Percentiles rank a stretch among this genome's conserved stretches.
Evolutionary conservation across 1,284 basidiomycete genomes (phyloP).

Genomic region (Ustilago cynodontis): DNA sequence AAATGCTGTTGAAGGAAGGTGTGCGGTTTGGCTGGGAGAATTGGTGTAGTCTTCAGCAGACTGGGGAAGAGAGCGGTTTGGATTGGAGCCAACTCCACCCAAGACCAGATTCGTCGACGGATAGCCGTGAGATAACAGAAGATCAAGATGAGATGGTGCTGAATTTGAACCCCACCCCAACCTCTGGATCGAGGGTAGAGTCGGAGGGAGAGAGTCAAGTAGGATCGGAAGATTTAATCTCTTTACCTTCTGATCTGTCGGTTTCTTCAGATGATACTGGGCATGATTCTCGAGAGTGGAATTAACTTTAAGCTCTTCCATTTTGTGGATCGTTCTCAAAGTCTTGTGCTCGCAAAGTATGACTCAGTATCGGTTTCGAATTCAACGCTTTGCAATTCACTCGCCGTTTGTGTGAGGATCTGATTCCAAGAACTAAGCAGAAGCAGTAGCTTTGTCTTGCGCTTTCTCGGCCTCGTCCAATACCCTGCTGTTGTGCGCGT

Average conservation of each 20-base stretch:
- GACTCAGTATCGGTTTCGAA: background rate
- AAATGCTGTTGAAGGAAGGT: background rate
- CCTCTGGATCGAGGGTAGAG: background rate
- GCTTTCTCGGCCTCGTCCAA: background rate
- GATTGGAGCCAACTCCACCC: background rate
- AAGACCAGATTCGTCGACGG: background rate
- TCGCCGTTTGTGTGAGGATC: no score
- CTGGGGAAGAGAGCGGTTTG: slow-evolving; percentile 1
- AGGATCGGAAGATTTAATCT: background rate
- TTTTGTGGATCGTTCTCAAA: background rate
- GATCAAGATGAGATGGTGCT: background rate
- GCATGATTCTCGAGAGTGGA: slow-evolving; percentile 10
- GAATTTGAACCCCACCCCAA: background rate
- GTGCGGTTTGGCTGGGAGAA: slow-evolving; percentile 1
- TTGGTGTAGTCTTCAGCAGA: slow-evolving; percentile 12
- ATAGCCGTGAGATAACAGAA: background rate
- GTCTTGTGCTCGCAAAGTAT: background rate
- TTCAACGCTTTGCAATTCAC: background rate
- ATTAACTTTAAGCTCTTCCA: background rate
- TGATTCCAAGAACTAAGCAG: no score
- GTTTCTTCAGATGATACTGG: background rate
- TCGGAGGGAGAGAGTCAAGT: background rate
- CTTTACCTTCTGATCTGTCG: background rate
- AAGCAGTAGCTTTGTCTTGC: no score
- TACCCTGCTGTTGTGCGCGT: background rate